These are phyloP conservation scores for Musa acuminata DNA, from an alignment of 176 grass and related monocot species.

Conservation along the genomic window DNA sequence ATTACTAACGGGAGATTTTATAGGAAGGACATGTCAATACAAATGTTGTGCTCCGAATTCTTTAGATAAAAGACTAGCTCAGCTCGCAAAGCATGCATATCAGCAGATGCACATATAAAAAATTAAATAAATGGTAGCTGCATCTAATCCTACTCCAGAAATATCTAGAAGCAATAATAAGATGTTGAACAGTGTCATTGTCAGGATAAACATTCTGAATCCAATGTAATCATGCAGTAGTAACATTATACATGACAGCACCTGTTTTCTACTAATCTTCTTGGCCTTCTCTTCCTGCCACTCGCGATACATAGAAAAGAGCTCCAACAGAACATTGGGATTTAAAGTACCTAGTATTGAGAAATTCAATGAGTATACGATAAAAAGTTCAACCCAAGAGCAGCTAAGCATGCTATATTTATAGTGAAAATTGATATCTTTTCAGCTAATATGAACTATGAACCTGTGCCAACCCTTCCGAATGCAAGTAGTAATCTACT, in stretches of 20 bases:
- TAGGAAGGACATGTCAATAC: too few species aligned
- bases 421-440: background rate
- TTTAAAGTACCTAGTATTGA: conserved; percentile 43
- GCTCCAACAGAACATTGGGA: conserved; percentile 63
- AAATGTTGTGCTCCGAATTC: too few species aligned
- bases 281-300: conserved; percentile 85
- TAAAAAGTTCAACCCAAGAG: background rate
- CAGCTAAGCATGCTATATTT: too few species aligned
- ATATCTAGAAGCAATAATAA: too few species aligned
- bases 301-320: conserved; percentile 69
- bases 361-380: background rate
- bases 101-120: too few species aligned
- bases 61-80: too few species aligned
- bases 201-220: too few species aligned
- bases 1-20: too few species aligned
- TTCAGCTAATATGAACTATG: background rate
- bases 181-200: too few species aligned
- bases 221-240: background rate
- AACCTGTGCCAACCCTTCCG: background rate
- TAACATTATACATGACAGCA: background rate
- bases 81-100: too few species aligned
- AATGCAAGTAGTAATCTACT: background rate
- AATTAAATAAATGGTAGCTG: too few species aligned
- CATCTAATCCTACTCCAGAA: too few species aligned
- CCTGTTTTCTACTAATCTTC: conserved; percentile 67